These are phyloP conservation scores for Emericellopsis terricola DNA, from an alignment of 495 filamentous ascomycete species.

Conservation along the genomic window DNA sequence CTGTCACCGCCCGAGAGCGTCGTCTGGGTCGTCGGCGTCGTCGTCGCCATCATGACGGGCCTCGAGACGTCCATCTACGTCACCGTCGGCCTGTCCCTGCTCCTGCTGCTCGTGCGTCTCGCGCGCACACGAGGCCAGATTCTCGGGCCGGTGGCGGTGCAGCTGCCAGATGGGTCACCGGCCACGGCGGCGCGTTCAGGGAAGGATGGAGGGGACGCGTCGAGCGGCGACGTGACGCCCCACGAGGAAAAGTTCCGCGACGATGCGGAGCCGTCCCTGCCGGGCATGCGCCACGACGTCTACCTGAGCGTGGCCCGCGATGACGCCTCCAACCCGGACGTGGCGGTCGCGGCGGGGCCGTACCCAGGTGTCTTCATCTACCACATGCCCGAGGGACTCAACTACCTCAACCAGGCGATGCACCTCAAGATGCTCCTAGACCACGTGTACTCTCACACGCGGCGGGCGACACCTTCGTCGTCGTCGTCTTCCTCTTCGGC, in stretches of 20 bases:
- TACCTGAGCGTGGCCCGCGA: conserved; percentile 13
- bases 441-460: conserved; percentile 10
- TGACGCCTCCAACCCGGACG: conserved; percentile 12
- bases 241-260: neutral
- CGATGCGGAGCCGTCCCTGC: conserved; percentile 1
- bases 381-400: conserved; percentile 13
- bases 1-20: conserved; percentile 15
- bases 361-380: conserved; percentile 18
- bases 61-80: conserved; percentile 18
- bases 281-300: neutral
- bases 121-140: conserved; percentile 12
- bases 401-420: conserved; percentile 13
- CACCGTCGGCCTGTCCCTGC: conserved; percentile 12
- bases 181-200: neutral
- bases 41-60: conserved; percentile 13
- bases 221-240: neutral
- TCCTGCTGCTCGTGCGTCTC: conserved; percentile 14
- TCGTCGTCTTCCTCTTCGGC: too few species aligned
- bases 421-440: conserved; percentile 12
- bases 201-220: neutral
- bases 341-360: conserved; percentile 9
- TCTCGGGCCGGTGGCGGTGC: conserved; percentile 7
- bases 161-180: neutral
- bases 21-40: conserved; percentile 16
- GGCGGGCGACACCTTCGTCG: conserved; percentile 7